Conservation (phyloP, 768 basidiomycete genomes). For the Lactarius quietus region DNA sequence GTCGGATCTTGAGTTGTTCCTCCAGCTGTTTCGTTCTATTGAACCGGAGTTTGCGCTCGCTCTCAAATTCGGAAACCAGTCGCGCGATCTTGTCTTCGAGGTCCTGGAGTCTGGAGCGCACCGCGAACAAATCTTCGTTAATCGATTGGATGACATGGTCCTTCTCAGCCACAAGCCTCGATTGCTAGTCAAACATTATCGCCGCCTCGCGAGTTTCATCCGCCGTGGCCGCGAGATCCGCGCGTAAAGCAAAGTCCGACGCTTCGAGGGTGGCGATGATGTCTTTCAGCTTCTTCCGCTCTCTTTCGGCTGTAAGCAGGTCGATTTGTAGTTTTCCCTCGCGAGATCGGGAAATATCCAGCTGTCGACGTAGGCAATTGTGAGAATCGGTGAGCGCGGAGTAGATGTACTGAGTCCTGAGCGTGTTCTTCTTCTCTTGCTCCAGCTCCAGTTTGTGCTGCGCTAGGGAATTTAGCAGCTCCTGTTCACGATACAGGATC, state of each 20-base stretch:
- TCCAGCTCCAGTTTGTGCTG: background rate
- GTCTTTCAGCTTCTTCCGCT: background rate
- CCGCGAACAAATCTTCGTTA: background rate
- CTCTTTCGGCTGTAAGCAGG: background rate
- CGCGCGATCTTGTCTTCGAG: background rate
- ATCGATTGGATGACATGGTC: constrained; percentile 1
- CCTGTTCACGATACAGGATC: background rate
- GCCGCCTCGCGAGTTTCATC: background rate
- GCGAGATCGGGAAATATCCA: background rate
- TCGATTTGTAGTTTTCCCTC: background rate
- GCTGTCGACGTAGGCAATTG: background rate
- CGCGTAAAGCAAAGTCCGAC: background rate
- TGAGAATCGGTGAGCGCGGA: background rate
- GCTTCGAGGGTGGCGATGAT: constrained; percentile 4
- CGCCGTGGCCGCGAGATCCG: background rate
- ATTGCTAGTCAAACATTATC: background rate
- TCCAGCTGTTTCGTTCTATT: too few relatives aligned
- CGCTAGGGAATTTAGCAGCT: background rate
- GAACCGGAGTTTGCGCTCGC: background rate
- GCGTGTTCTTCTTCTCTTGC: background rate
- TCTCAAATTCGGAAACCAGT: background rate
- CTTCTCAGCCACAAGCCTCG: background rate
- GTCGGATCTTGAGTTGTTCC: background rate
- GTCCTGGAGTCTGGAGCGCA: background rate
- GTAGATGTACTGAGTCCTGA: background rate